Evolutionary conservation across 2,329 filamentous ascomycete species (phyloP), one percentile per base, ranked within the genome.

Genomic region (Plectosphaerella sp.): DNA sequence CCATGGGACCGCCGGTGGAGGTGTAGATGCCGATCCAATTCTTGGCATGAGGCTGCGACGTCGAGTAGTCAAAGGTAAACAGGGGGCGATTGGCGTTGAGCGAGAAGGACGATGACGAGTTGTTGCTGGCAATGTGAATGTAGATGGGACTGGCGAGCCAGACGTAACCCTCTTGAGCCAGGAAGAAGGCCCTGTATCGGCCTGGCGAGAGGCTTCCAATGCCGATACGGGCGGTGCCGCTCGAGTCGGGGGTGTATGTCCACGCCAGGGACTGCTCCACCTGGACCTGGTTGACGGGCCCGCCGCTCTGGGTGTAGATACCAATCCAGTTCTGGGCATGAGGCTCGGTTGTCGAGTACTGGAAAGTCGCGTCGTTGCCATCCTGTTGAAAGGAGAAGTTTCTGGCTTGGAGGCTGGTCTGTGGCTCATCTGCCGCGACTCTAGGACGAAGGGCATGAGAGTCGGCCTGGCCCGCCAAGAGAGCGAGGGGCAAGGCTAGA

Each of bases 11-110:
- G n/a, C 62, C 64, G 1, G 59, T 61, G 11, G 61, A 55, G 37
- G 60, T 52, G 54, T 67, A 73, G 4, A 73, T 47, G 28, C 66
- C 71, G 20, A 73, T 58, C 71, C 71, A 74, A 55, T 73, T 73
- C 15, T 54, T 61, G 3, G 52, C 33, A 47, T 63, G 54, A 4
- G 67, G 53, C 3, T 57, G 43, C 1, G 57, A 37, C 0, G 67
- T 71, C 5, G 61, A 59, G 57, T 72, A 74, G 10, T 61, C 46
- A 51, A 73, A 70, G 0, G 68, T 72, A 45, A 67, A 63, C 11
- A 55, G 9, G 16, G 12, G 12, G 16, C n/a, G 14, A 9, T 20
- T 5, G 10, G 8, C 11, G 28, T 48, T 16, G 28, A 7, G 10
- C 37, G 46, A n/a, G 10, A 35, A 36, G 46, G n/a, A 12, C 5